Evolutionary conservation across 768 basidiomycete genomes (phyloP).

Genomic region (Rhodotorula taiwanensis): DNA sequence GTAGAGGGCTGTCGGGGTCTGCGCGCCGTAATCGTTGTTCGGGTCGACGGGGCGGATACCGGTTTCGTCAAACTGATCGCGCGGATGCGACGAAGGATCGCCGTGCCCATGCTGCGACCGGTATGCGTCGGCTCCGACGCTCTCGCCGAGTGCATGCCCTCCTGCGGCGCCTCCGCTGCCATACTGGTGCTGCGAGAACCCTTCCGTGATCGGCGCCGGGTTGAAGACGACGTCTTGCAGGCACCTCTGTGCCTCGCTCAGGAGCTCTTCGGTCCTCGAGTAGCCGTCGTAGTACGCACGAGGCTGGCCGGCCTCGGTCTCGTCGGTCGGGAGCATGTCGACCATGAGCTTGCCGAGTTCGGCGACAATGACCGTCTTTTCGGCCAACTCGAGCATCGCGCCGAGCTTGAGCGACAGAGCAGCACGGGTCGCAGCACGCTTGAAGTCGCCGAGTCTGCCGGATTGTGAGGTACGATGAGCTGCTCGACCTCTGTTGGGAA

Average conservation of each 20-base stretch:
- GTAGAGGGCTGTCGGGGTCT: background rate
- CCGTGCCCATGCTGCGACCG: background rate
- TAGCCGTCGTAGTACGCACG: constrained; percentile 46
- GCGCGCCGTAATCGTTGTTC: background rate
- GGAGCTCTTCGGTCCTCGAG: constrained; percentile 44
- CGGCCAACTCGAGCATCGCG: constrained; percentile 48
- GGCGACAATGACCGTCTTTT: constrained; percentile 48
- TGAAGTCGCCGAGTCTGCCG: constrained; percentile 47
- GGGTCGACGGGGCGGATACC: background rate
- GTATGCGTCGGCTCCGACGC: no score
- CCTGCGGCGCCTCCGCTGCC: no score
- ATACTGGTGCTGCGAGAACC: constrained; percentile 13
- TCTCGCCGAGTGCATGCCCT: no score
- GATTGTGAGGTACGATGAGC: no score
- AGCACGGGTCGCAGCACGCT: constrained; percentile 45
- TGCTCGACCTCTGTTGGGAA: no score
- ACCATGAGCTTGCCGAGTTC: constrained; percentile 49
- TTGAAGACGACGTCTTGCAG: constrained; percentile 41
- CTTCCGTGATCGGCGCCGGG: constrained; percentile 29
- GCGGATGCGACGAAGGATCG: background rate
- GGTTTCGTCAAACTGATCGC: background rate
- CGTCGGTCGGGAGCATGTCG: constrained; percentile 48
- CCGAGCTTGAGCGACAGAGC: constrained; percentile 48
- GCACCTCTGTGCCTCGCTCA: constrained; percentile 45
- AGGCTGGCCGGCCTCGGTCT: constrained; percentile 47